These are phyloP conservation scores for Cladobotryum mycophilum DNA, from an alignment of 2,329 filamentous ascomycete species.

Conservation along the genomic window DNA sequence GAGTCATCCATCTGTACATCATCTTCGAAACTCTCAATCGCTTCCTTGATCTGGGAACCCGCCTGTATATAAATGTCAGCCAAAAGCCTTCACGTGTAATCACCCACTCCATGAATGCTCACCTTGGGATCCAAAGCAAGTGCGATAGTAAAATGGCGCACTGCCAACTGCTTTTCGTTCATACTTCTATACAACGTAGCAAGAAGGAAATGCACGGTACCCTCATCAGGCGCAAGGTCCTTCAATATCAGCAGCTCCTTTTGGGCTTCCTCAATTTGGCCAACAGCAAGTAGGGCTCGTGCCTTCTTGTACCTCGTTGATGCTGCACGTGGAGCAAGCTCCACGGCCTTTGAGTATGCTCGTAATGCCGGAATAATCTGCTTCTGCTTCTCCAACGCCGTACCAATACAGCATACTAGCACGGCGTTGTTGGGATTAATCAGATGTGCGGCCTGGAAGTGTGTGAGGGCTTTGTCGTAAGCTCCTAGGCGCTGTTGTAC, in stretches of 20 bases:
- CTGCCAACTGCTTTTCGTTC: slow-evolving; percentile 70
- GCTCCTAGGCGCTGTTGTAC: slow-evolving; percentile 89
- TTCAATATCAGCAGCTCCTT: slow-evolving; percentile 82
- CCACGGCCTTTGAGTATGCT: slow-evolving; percentile 76
- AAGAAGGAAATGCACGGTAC: slow-evolving; percentile 91
- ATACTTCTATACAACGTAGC: slow-evolving; percentile 74
- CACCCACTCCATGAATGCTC: slow-evolving; percentile 23
- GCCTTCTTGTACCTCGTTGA: slow-evolving; percentile 92
- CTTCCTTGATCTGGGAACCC: slow-evolving; percentile 89
- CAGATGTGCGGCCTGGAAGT: slow-evolving; percentile 78
- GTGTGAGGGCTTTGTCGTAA: slow-evolving; percentile 82
- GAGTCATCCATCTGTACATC: slow-evolving; percentile 65
- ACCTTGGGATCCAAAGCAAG: slow-evolving; percentile 96
- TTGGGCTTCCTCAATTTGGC: slow-evolving; percentile 64
- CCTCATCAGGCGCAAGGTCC: slow-evolving; percentile 87
- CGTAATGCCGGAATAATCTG: slow-evolving; percentile 71
- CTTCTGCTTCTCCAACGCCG: slow-evolving; percentile 82
- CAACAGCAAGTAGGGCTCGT: slow-evolving; percentile 72
- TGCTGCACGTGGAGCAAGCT: slow-evolving; percentile 72
- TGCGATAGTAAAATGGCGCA: slow-evolving; percentile 90
- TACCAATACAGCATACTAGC: slow-evolving; percentile 85
- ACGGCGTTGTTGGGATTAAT: slow-evolving; percentile 96
- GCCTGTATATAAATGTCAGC: slow-evolving; percentile 49
- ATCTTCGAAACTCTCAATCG: slow-evolving; percentile 85
- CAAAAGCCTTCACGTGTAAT: neutral